Percentiles rank a stretch among this genome's conserved stretches.
phyloP scores from a whole-genome alignment of 2,329 filamentous ascomycete species.

The Gaeumannomyces sp. region DNA sequence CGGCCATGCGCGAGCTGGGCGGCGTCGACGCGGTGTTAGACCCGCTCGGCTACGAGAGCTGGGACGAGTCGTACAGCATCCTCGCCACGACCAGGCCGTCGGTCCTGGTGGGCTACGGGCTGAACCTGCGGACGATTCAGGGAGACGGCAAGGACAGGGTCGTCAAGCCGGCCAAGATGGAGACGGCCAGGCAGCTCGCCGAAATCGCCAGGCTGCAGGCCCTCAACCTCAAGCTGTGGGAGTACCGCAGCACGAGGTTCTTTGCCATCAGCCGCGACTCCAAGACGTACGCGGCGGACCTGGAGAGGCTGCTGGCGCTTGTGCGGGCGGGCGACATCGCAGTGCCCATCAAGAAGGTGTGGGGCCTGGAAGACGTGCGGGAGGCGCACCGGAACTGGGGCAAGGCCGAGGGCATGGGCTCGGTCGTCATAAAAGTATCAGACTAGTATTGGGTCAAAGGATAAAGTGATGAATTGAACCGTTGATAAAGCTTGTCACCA shows the following conservation, averaged over 20 bases:
- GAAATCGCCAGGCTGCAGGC: conserved; percentile 30
- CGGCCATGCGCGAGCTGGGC: conserved; percentile 35
- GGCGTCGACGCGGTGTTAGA: conserved; percentile 43
- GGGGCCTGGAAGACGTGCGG: conserved; percentile 33
- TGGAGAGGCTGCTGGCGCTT: conserved; percentile 26
- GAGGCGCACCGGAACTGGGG: conserved; percentile 32
- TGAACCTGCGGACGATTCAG: conserved; percentile 26
- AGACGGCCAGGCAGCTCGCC: conserved; percentile 20
- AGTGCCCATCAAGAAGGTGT: conserved; percentile 32
- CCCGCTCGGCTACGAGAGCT: conserved; percentile 43
- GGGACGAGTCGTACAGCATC: conserved; percentile 41
- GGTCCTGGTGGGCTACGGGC: conserved; percentile 32
- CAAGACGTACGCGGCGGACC: conserved; percentile 24
- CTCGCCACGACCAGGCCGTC: conserved; percentile 20
- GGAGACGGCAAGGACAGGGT: neutral
- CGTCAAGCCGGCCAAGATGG: conserved; percentile 16
- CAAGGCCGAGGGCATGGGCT: conserved; percentile 28
- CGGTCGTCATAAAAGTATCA: conserved; percentile 24
- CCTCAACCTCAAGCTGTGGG: conserved; percentile 15
- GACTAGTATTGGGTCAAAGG: neutral
- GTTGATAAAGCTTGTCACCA: too few relatives aligned
- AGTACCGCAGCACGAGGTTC: conserved; percentile 26
- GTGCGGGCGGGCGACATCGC: conserved; percentile 24
- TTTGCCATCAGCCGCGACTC: conserved; percentile 30
- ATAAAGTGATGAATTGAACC: neutral